Evolutionary conservation across 2,329 filamentous ascomycete species (phyloP), one percentile per base, ranked within the genome.

Genomic region (Epichloe uncinata): DNA sequence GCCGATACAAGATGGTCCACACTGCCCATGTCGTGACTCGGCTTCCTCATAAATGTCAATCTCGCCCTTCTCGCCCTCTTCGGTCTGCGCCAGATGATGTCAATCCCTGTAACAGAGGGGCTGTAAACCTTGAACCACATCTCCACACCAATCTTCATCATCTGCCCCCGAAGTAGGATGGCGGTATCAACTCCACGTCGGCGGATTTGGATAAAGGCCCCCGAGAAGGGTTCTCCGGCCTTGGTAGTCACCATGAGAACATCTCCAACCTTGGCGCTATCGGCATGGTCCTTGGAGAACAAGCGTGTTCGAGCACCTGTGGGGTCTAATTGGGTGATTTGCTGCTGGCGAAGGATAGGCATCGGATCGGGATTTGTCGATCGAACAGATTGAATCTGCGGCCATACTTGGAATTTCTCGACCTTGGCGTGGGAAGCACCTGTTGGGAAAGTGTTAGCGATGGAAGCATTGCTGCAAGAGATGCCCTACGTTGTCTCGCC

Each of bases 111-210:
- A 34, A 97, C 84, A 63, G 87, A 85, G 53, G 91, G 91, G 63
- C 81, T 87, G 73, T 93, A 97, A 52, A 97, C 75, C 75, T 98
- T 98, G 69, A 86, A 89, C 83, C 88, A 95, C 87, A 95, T 93
- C 77, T 98, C 93, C 53, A 95, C 87, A 53, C 87, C 87, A 6
- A 94, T 80, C 59, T 86, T 80, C 57, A 87, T 90, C 59, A 98
- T 72, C 63, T 94, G 82, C 60, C 91, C 91, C 50, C 93, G 79
- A 53, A 98, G 74, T 52, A 95, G 71, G 50, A 98, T 84, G 4
- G 86, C 85, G 2, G 88, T 95, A 70, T 97, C 91, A 53, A 93
- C 79, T 52, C 89, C 89, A n/a, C 85, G 78, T 49, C 88, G 78
- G 50, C 90, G 85, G 64, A 98, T 90, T 63, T 85, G 85, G 63